These are phyloP conservation scores for Lactarius pseudohatsudake DNA, from an alignment of 768 basidiomycete species.

Conservation along the genomic window DNA sequence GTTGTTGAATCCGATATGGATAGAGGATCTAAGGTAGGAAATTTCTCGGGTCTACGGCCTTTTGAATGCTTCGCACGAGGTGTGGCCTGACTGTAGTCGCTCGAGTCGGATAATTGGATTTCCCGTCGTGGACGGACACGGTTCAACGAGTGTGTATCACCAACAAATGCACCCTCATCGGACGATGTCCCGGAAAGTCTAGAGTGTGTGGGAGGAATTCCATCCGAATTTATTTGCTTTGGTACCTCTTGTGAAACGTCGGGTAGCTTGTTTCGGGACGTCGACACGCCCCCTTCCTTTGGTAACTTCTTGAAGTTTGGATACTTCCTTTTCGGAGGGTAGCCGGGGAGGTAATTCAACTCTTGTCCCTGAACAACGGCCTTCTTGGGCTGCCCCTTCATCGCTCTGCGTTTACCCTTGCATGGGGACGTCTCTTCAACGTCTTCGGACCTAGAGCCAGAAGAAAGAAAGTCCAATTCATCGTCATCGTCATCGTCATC, in stretches of 20 bases:
- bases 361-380: background rate
- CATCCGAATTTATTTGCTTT: conserved; percentile 8
- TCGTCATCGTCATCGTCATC: conserved; percentile 24
- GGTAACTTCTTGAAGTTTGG: conserved; percentile 26
- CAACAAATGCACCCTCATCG: conserved; percentile 6
- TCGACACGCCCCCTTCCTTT: conserved; percentile 18
- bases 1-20: conserved; percentile 9
- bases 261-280: conserved; percentile 4
- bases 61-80: conserved; percentile 18
- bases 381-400: conserved; percentile 8
- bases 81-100: conserved; percentile 16
- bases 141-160: background rate
- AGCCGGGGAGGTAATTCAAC: background rate
- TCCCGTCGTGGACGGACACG: background rate
- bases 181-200: conserved; percentile 8
- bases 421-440: conserved; percentile 4
- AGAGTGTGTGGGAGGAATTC: conserved; percentile 7
- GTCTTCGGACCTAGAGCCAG: conserved; percentile 20
- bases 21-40: conserved; percentile 14
- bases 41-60: background rate
- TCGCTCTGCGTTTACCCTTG: conserved; percentile 8
- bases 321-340: conserved; percentile 15
- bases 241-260: background rate
- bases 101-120: conserved; percentile 7
- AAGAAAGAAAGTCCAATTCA: conserved; percentile 25